Evolutionary conservation across 2,329 filamentous ascomycete species (phyloP), one percentile per base, ranked within the genome.

Genomic region (Colletotrichum cereale): DNA sequence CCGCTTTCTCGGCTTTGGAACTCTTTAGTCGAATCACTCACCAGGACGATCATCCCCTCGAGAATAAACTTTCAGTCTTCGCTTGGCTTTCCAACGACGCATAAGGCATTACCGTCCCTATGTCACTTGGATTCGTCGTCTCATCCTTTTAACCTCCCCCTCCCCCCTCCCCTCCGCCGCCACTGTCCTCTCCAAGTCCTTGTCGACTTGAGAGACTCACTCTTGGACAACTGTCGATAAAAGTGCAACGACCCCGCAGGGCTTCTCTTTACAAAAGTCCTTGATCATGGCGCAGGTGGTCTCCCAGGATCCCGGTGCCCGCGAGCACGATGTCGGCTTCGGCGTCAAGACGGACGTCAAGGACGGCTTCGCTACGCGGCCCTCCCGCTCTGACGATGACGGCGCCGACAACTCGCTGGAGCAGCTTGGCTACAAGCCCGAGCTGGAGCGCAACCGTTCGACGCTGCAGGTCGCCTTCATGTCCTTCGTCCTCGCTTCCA

Each of bases 401-500:
- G 84, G 86, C 68, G 90, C 90, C 76, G 89, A 92, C 79, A 85
- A 91, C 79, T 78, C 91, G 65, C 86, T 92, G 75, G 87, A 88
- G 75, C 87, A 86, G 70, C 84, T 92, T 76, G 91, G 91, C 72
- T 92, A 93, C 84, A 89, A 88, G 79, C 85, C 90, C 66, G 90
- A 93, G 80, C 81, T 93, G 70, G 80, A 85, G 60, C 88, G 91
- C 71, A 91, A 87, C 76, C 87, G 91, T 66, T 92, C 90, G 55
- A 92, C 90, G 2, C 84, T 89, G 74, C 90, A 92, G 80, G 90
- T 92, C 64, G 90, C 90, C 75, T 92, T 92, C 85, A 93, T 92
- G 91, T 92, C 90, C 73, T 94, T 93, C 77, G 91, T 93, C 75
- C 87, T 94, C 65, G 91, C 92, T 58, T 91, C 91, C 3, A 92